Conservation (phyloP, 306 rosid species). For the Dalbergia cochinchinensis region DNA sequence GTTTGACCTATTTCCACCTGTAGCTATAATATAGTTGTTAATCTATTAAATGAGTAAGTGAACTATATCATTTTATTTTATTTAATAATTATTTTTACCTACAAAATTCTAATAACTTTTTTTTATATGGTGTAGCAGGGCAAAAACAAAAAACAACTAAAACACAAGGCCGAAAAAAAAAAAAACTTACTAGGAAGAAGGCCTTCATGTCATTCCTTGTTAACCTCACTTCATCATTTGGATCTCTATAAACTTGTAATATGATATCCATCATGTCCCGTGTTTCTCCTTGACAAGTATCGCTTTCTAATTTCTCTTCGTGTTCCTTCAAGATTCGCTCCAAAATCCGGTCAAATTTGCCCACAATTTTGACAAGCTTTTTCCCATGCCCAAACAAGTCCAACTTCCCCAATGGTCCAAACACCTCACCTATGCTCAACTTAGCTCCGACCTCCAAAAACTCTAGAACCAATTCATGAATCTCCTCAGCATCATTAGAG, state of each 20-base stretch:
- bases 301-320: conserved; percentile 37
- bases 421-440: conserved; percentile 67
- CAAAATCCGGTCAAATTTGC: conserved; percentile 56
- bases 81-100: too few relatives aligned
- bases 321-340: conserved; percentile 67
- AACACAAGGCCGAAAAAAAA: not conserved
- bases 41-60: too few relatives aligned
- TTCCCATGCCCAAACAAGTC: conserved; percentile 70
- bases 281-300: not conserved
- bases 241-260: conserved; percentile 54
- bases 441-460: conserved; percentile 58
- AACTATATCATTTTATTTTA: too few relatives aligned
- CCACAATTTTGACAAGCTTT: conserved; percentile 45
- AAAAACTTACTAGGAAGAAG: conserved; percentile 65
- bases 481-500: conserved; percentile 51
- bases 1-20: too few relatives aligned
- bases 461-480: conserved; percentile 50
- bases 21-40: too few relatives aligned
- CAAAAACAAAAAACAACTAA: conserved; percentile 24
- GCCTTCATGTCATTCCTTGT: conserved; percentile 66
- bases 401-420: conserved; percentile 65
- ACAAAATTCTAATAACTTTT: too few relatives aligned
- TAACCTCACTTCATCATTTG: conserved; percentile 61
- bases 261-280: conserved; percentile 69
- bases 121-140: not conserved